Conservation (phyloP, 805 yeast species). For the Metschnikowia continentalis region DNA sequence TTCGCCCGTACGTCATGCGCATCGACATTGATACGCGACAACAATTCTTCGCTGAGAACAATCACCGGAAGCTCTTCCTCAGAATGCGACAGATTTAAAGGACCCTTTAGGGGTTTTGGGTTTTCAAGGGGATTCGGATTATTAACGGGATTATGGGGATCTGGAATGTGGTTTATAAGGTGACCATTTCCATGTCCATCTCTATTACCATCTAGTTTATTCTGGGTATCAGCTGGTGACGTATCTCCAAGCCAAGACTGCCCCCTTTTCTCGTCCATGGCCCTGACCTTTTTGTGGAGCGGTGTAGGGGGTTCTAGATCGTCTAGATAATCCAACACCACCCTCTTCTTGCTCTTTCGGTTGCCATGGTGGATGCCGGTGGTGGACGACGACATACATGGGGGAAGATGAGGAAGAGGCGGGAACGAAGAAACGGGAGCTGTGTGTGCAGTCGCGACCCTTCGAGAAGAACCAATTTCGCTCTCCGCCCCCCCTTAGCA, state of each 20-base stretch:
- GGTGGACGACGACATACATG: conserved; percentile 2
- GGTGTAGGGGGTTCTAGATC: neutral
- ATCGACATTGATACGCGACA: conserved; percentile 2
- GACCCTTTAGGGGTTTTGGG: no score
- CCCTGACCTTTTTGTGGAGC: conserved; percentile 2
- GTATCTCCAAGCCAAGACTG: no score
- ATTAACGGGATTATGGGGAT: no score
- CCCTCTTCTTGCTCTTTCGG: neutral
- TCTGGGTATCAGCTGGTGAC: no score
- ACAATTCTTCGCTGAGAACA: conserved; percentile 8
- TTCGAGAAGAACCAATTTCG: neutral
- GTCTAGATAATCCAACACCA: neutral
- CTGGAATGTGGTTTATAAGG: no score
- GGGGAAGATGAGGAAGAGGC: neutral
- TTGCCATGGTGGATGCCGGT: neutral
- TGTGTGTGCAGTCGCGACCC: neutral
- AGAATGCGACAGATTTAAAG: no score
- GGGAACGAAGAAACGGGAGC: neutral
- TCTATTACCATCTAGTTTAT: no score
- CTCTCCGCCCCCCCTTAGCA: no score
- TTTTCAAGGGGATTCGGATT: no score
- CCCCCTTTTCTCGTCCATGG: neutral
- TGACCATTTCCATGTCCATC: no score
- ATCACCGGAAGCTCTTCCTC: conserved; percentile 8
- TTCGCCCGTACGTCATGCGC: conserved; percentile 1